These are phyloP conservation scores for Phyllosticta citriasiana DNA, from an alignment of 2,329 filamentous ascomycete genomes.

Conservation along the genomic window DNA sequence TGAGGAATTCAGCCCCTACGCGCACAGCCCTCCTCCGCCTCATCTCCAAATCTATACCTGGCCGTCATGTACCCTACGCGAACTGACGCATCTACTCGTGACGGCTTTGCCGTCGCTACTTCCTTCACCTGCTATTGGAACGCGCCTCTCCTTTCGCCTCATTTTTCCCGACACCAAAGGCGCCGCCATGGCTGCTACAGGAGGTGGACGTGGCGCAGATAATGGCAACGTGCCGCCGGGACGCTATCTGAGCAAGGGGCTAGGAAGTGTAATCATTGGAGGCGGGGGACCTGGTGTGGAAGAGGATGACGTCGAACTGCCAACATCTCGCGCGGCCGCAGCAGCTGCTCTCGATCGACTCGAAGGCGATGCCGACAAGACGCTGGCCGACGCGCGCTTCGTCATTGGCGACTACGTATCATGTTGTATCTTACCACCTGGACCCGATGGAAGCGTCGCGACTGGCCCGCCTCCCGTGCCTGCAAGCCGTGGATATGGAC, in stretches of 20 bases:
- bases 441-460: constrained; percentile 63
- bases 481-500: constrained; percentile 13
- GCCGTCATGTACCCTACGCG: constrained; percentile 67
- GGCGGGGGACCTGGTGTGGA: constrained; percentile 37
- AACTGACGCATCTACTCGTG: constrained; percentile 69
- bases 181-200: constrained; percentile 21
- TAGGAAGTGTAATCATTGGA: constrained; percentile 76
- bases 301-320: constrained; percentile 14
- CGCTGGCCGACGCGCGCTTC: constrained; percentile 66
- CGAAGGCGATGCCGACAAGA: constrained; percentile 58
- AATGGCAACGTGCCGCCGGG: constrained; percentile 29
- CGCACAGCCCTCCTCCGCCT: constrained; percentile 49
- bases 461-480: constrained; percentile 40
- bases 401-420: constrained; percentile 84
- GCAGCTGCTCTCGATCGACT: constrained; percentile 30
- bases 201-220: constrained; percentile 19
- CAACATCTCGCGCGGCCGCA: constrained; percentile 11
- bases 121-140: constrained; percentile 65
- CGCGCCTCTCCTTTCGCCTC: constrained; percentile 76
- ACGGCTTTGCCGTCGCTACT: constrained; percentile 58
- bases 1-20: constrained; percentile 53
- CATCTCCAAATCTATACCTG: constrained; percentile 79
- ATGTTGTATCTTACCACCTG: constrained; percentile 68
- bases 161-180: constrained; percentile 66
- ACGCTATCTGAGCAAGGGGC: constrained; percentile 66